A percentile compares a stretch with the other conserved stretches of the same genome.
Conservation (phyloP, 2,329 filamentous ascomycete species). For the Cladosporium austrohemisphaericum region DNA sequence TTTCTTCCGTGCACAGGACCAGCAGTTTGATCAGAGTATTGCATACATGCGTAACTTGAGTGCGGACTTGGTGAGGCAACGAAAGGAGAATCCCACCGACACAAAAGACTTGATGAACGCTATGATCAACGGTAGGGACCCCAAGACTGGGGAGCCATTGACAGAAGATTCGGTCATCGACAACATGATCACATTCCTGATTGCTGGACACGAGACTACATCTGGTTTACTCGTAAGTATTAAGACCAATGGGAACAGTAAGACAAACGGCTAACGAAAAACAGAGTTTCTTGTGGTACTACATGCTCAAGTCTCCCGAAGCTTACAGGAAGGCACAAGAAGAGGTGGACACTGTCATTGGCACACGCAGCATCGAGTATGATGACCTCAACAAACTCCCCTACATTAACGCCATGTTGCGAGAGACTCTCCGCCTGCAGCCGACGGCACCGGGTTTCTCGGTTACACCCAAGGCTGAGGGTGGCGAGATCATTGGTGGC, state of each 20-base stretch:
- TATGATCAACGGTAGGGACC: constrained; percentile 66
- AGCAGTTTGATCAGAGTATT: constrained; percentile 55
- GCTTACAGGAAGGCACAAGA: constrained; percentile 59
- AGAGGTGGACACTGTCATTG: constrained; percentile 65
- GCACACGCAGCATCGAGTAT: constrained; percentile 53
- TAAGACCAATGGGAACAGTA: background rate
- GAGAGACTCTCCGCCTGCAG: constrained; percentile 60
- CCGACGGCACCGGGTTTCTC: constrained; percentile 59
- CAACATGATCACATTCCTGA: constrained; percentile 67
- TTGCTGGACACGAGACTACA: constrained; percentile 69
- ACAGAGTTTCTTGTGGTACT: constrained; percentile 55
- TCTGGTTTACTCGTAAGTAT: constrained; percentile 56
- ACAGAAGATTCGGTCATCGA: constrained; percentile 61
- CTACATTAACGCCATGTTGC: constrained; percentile 63
- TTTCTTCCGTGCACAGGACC: constrained; percentile 39
- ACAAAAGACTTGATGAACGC: constrained; percentile 66
- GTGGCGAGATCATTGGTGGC: constrained; percentile 50
- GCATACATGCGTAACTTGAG: constrained; percentile 53
- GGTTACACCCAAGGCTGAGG: constrained; percentile 52
- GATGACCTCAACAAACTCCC: constrained; percentile 62
- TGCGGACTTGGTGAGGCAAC: constrained; percentile 57
- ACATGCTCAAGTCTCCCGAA: constrained; percentile 61
- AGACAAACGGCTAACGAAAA: background rate
- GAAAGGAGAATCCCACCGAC: constrained; percentile 52
- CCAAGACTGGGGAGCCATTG: constrained; percentile 63